A percentile compares a stretch with the other conserved stretches of the same genome.
phyloP scores from a whole-genome alignment of 75 land plant species.

The Ceratopteris richardii region DNA sequence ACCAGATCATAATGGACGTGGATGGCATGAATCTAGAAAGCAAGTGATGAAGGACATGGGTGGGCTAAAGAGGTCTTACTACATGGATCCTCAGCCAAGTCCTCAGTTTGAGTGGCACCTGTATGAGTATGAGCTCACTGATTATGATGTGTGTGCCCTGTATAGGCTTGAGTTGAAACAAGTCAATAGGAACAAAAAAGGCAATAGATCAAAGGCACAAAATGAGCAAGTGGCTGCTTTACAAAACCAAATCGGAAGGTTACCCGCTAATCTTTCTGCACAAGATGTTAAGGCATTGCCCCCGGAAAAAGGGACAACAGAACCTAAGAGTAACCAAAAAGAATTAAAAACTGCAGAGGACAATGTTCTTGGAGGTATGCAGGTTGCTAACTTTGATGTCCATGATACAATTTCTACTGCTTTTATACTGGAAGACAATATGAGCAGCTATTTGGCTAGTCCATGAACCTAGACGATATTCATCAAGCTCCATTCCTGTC shows the following conservation, averaged over 20 bases:
- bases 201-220: slow-evolving; percentile 41
- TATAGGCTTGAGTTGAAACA: slow-evolving; percentile 78
- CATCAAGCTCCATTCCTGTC: too few species aligned
- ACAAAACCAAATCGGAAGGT: slow-evolving; percentile 74
- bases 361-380: too few species aligned
- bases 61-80: slow-evolving; percentile 85
- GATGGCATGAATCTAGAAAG: slow-evolving; percentile 97
- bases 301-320: too few species aligned
- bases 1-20: slow-evolving; percentile 87
- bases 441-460: background rate
- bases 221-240: slow-evolving; percentile 56
- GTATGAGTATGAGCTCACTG: slow-evolving; percentile 75
- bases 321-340: too few species aligned
- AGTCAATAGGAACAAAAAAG: slow-evolving; percentile 55
- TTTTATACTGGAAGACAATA: too few species aligned
- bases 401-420: too few species aligned
- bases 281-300: background rate
- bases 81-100: slow-evolving; percentile 92
- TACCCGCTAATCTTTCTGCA: slow-evolving; percentile 29
- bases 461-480: too few species aligned
- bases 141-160: slow-evolving; percentile 66
- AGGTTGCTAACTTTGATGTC: too few species aligned
- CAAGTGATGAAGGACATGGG: slow-evolving; percentile 85
- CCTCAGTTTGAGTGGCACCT: slow-evolving; percentile 84
- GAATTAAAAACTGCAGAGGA: too few species aligned